A percentile compares a stretch with the other conserved stretches of the same genome.
Conservation (phyloP, 345 rosid species). For the Odontarrhena argentea region DNA sequence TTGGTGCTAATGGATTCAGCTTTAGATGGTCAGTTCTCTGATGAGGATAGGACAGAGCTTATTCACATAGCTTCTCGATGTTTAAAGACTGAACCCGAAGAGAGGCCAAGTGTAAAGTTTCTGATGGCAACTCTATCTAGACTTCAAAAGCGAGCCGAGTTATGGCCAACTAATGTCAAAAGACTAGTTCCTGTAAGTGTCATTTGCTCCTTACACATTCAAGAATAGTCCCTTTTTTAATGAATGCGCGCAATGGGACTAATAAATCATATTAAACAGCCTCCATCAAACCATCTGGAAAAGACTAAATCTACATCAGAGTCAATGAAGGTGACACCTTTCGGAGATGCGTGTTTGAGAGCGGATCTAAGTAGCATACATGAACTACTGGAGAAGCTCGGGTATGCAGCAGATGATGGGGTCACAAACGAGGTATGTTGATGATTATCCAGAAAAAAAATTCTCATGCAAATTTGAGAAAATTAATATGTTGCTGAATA, state of each 20-base stretch:
- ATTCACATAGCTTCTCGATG: constrained; percentile 87
- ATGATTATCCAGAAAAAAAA: background rate
- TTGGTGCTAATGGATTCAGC: constrained; percentile 95
- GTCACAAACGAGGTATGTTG: constrained; percentile 70
- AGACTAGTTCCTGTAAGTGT: constrained; percentile 26
- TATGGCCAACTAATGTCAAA: constrained; percentile 41
- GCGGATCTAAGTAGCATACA: constrained; percentile 78
- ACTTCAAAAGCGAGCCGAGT: constrained; percentile 85
- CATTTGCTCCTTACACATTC: constrained; percentile 54
- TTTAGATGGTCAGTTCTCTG: constrained; percentile 90
- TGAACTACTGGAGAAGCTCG: constrained; percentile 74
- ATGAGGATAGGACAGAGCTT: constrained; percentile 93
- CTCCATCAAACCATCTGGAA: constrained; percentile 61
- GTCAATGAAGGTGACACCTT: constrained; percentile 55
- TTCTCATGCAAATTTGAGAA: background rate
- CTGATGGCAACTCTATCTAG: constrained; percentile 72
- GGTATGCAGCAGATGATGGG: constrained; percentile 84
- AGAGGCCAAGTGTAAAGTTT: constrained; percentile 92
- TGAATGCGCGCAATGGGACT: constrained; percentile 45
- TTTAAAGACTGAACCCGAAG: constrained; percentile 84
- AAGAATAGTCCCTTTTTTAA: constrained; percentile 27
- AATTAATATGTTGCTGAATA: background rate
- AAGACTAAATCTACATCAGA: constrained; percentile 51
- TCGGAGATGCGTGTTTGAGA: constrained; percentile 85
- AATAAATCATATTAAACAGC: constrained; percentile 44